Percentiles rank a stretch among this genome's conserved stretches.
Conservation (phyloP, 805 yeast genomes). For the Sugiyamaella smithiae region DNA sequence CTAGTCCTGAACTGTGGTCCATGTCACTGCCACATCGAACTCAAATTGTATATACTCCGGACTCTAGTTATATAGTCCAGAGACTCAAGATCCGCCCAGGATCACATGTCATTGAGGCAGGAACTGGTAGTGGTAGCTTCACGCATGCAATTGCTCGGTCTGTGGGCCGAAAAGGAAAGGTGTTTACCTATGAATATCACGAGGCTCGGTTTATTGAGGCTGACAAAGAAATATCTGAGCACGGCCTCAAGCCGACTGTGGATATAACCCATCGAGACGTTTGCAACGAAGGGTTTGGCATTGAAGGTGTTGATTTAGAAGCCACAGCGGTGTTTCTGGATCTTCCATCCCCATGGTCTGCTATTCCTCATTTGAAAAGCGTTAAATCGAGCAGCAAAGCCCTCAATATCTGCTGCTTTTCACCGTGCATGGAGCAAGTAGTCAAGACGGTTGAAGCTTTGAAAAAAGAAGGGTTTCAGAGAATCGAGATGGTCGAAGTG, state of each 20-base stretch:
- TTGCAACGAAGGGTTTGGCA: conserved; percentile 77
- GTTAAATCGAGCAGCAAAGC: conserved; percentile 54
- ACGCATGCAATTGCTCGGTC: conserved; percentile 90
- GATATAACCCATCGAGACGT: conserved; percentile 87
- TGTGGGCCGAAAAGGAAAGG: conserved; percentile 54
- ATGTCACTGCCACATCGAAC: conserved; percentile 95
- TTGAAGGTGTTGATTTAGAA: conserved; percentile 41
- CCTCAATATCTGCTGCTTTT: conserved; percentile 86
- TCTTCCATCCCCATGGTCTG: conserved; percentile 96
- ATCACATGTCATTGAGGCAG: conserved; percentile 86
- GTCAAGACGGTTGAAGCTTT: conserved; percentile 77
- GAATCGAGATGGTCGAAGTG: conserved; percentile 89
- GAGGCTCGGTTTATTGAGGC: conserved; percentile 82
- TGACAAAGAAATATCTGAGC: conserved; percentile 66
- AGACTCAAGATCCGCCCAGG: conserved; percentile 72
- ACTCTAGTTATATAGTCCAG: conserved; percentile 86
- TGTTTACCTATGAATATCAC: conserved; percentile 90
- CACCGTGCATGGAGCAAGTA: conserved; percentile 98
- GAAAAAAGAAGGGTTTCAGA: conserved; percentile 74
- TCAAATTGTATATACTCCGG: conserved; percentile 95
- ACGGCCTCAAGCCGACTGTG: conserved; percentile 59
- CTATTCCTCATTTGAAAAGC: conserved; percentile 67
- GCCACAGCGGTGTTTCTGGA: conserved; percentile 84
- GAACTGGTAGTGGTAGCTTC: conserved; percentile 96
- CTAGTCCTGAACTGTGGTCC: conserved; percentile 96